A percentile compares a stretch with the other conserved stretches of the same genome.
phyloP scores from a whole-genome alignment of 179 eudicot genomes.

The Silene coronaria region DNA sequence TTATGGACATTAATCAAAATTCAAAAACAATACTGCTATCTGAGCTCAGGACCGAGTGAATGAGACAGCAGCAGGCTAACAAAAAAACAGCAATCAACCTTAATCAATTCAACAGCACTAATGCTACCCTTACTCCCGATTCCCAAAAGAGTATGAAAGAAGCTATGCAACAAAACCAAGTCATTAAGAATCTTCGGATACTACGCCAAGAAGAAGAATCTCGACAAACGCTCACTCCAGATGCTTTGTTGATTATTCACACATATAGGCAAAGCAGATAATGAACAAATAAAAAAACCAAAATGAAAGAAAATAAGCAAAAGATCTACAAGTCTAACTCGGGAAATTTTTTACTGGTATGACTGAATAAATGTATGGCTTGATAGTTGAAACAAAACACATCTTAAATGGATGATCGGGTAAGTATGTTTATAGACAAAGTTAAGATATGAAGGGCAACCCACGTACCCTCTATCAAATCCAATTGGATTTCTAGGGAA shows the following conservation, averaged over 20 bases:
- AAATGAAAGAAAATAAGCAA: neutral
- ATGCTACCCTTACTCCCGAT: too few relatives aligned
- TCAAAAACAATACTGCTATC: too few relatives aligned
- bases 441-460: neutral
- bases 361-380: neutral
- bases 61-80: too few relatives aligned
- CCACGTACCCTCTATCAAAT: conserved; percentile 24
- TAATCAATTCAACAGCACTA: too few relatives aligned
- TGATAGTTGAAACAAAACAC: neutral
- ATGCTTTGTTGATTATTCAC: neutral
- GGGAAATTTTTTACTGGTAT: neutral
- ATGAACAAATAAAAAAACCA: neutral
- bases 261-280: neutral
- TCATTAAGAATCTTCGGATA: neutral
- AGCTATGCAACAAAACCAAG: neutral
- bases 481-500: conserved; percentile 48
- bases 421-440: neutral
- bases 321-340: neutral
- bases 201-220: neutral
- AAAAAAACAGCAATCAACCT: too few relatives aligned
- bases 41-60: too few relatives aligned
- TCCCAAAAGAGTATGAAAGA: too few relatives aligned
- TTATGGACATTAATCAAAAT: too few relatives aligned
- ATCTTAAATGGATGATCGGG: neutral
- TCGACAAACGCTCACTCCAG: neutral